Conservation (phyloP, 148 eudicot genomes). For the Camellia sinensis region DNA sequence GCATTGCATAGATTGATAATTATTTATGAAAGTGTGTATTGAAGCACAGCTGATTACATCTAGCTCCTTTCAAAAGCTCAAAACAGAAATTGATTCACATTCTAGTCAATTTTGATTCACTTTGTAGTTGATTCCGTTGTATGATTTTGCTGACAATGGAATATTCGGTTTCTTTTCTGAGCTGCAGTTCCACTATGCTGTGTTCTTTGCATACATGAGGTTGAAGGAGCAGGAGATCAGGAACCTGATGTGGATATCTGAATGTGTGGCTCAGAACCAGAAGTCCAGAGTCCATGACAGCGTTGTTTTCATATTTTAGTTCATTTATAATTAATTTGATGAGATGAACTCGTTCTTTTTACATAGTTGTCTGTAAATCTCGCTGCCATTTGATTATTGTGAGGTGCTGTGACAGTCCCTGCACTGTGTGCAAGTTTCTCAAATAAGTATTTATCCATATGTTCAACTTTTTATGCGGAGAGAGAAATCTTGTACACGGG, state of each 20-base stretch:
- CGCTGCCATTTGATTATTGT: neutral
- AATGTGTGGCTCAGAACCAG: constrained; percentile 97
- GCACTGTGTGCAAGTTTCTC: constrained; percentile 2
- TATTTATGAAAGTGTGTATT: neutral
- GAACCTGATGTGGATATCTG: constrained; percentile 99
- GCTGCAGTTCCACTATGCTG: constrained; percentile 91
- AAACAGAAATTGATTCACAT: neutral
- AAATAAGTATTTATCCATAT: neutral
- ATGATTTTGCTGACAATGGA: neutral
- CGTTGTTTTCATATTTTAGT: constrained; percentile 88
- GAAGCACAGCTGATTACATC: neutral
- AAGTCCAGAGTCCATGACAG: constrained; percentile 94
- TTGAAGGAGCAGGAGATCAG: constrained; percentile 97
- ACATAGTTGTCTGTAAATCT: constrained; percentile 22
- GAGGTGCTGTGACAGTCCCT: neutral
- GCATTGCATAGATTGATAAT: constrained; percentile 2
- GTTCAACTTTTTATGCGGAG: neutral
- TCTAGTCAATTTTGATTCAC: neutral
- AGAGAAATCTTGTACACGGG: neutral
- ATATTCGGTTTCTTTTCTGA: constrained; percentile 12
- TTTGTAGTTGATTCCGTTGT: neutral
- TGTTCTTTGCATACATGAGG: constrained; percentile 92
- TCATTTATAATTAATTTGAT: neutral
- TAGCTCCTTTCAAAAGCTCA: neutral
- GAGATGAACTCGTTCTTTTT: neutral